A percentile compares a stretch with the other conserved stretches of the same genome.
Conservation (phyloP, 2,329 filamentous ascomycete species). For the Salinomyces thailandicus region DNA sequence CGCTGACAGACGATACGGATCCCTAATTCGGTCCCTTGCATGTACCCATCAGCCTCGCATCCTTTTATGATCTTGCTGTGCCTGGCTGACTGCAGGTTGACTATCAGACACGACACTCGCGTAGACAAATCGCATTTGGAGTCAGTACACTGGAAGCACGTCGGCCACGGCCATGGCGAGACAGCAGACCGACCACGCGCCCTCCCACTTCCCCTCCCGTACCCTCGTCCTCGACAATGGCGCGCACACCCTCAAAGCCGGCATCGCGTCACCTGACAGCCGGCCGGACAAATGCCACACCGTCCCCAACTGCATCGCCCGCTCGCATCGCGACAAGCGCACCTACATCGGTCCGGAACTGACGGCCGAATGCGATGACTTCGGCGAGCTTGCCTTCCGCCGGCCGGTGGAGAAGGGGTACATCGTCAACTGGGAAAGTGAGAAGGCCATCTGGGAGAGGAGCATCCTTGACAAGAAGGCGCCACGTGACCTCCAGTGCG, state of each 20-base stretch:
- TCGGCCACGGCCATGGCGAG: too few species aligned
- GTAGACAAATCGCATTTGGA: too few species aligned
- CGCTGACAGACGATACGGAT: too few species aligned
- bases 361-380: constrained; percentile 63
- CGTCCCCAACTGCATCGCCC: constrained; percentile 82
- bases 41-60: too few species aligned
- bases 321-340: constrained; percentile 62
- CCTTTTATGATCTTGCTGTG: too few species aligned
- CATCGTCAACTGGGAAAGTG: constrained; percentile 89
- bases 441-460: constrained; percentile 92
- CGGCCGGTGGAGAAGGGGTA: constrained; percentile 90
- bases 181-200: too few species aligned
- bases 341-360: constrained; percentile 73
- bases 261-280: constrained; percentile 43
- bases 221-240: constrained; percentile 93
- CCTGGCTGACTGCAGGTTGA: too few species aligned
- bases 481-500: constrained; percentile 40
- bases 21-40: too few species aligned
- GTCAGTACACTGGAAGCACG: too few species aligned
- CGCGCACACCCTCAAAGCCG: constrained; percentile 82
- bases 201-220: constrained; percentile 8
- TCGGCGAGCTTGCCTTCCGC: constrained; percentile 77
- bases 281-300: constrained; percentile 46
- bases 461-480: constrained; percentile 58
- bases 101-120: too few species aligned